Base-by-base conservation (phyloP, 2,329 filamentous ascomycete species). In the Paramyrothecium roridum region DNA sequence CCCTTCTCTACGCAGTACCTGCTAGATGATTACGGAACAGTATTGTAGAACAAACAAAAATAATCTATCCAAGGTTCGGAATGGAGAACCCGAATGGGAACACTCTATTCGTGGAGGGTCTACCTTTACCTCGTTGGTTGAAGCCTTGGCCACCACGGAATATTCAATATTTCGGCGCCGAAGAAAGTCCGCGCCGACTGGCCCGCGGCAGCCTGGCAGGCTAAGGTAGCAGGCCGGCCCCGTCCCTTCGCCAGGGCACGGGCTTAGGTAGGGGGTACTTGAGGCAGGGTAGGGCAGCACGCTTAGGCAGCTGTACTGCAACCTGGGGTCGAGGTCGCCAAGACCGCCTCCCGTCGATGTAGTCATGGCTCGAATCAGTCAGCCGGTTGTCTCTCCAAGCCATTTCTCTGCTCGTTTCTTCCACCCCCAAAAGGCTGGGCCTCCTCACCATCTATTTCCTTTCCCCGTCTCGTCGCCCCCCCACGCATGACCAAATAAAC, bases 331-430 rank as follows among this genome's bases (percentile, higher is more conserved):
- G 26, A 21, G 49, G 30, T 55, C 47, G 48, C 49, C 33, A 34
- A 37, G 37, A 13, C 37, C 37, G 37, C 37, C 37, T 53, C 48
- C 50, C 20, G 52, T 50, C 50, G 55, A 23, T 50, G 47, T 46
- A 23, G 52, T 56, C 56, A 58, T 54, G 56, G 52, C 45, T 52
- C 52, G 51, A 54, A 57, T 52, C 54, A 56, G 53, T 43, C 37
- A 43, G 37, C 37, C 37, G 37, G 37, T 43, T 43, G 23, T 53
- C 49, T 37, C 34, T 52, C 30, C 13, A 50, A 50, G 22, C 22
- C 34, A 47, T 37, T 30, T 49, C 51, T 52, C 50, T 52, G 20
- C 52, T 49, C 45, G 48, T 52, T 21, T 26, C 12, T 53, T 10
- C 10, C 53, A 11, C 30, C 13, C 26, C 26, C 33, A 37, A 48